phyloP scores from a whole-genome alignment of 2,329 filamentous ascomycete species.

The Tolypocladium inflatum region DNA sequence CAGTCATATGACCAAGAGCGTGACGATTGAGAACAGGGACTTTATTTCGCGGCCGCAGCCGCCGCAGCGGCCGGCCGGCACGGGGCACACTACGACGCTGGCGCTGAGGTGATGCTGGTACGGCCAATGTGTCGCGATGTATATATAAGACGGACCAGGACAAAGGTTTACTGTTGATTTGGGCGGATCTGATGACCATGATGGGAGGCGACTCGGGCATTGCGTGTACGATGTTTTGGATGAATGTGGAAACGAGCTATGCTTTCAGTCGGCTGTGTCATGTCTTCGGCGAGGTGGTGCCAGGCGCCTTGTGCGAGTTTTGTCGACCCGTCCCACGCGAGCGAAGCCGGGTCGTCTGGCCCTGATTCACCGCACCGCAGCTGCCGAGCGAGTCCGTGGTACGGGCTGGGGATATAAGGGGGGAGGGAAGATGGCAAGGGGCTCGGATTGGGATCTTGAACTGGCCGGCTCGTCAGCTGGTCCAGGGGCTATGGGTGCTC shows the following conservation, averaged over 20 bases:
- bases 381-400: too few species aligned
- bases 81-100: slow-evolving; percentile 22
- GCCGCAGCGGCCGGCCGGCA: slow-evolving; percentile 18
- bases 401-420: too few species aligned
- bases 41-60: slow-evolving; percentile 45
- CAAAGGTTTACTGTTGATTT: not conserved
- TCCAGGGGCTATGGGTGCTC: too few species aligned
- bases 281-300: not conserved
- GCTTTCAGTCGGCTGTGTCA: not conserved
- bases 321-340: not conserved
- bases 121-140: slow-evolving; percentile 1
- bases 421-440: too few species aligned
- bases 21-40: slow-evolving; percentile 78
- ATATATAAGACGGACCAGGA: slow-evolving; percentile 1
- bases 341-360: too few species aligned
- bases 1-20: slow-evolving; percentile 95
- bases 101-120: slow-evolving; percentile 19
- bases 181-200: not conserved
- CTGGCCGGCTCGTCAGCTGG: too few species aligned
- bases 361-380: too few species aligned
- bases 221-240: not conserved
- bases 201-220: slow-evolving; percentile 2
- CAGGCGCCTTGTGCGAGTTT: not conserved
- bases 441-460: too few species aligned
- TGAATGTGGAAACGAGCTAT: not conserved